phyloP scores from a whole-genome alignment of 1,284 basidiomycete genomes.

The Porogramme epimiltina region DNA sequence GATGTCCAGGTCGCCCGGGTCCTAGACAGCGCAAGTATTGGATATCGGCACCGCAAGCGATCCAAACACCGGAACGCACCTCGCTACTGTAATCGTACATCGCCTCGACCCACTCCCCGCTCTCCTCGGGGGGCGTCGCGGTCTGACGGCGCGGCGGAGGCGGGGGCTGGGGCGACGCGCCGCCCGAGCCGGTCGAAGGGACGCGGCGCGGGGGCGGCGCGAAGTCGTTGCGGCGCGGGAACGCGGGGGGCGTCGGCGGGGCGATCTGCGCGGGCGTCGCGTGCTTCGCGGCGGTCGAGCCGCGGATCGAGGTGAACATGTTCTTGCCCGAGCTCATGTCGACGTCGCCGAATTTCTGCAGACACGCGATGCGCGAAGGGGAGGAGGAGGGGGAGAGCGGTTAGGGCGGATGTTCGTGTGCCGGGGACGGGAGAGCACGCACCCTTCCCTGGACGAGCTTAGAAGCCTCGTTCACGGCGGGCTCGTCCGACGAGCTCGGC shows the following conservation, averaged over 20 bases:
- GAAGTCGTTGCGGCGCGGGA: conserved; percentile 45
- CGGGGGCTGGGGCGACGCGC: conserved; percentile 27
- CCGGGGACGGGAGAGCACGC: conserved; percentile 2
- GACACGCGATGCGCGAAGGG: neutral
- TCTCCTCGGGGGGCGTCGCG: conserved; percentile 34
- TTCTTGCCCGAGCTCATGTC: conserved; percentile 55
- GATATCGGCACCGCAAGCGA: neutral
- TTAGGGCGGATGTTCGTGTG: neutral
- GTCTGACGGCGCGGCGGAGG: conserved; percentile 29
- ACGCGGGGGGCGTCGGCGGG: conserved; percentile 49
- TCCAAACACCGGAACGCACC: conserved; percentile 39
- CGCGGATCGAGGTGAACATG: conserved; percentile 49
- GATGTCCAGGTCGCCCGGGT: conserved; percentile 64
- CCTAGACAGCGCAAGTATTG: conserved; percentile 40
- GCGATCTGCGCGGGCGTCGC: conserved; percentile 36
- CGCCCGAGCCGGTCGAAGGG: conserved; percentile 28
- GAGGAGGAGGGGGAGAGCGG: neutral
- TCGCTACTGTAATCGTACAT: conserved; percentile 73
- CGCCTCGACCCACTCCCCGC: conserved; percentile 76
- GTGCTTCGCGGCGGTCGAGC: conserved; percentile 43
- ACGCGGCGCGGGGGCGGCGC: conserved; percentile 57
- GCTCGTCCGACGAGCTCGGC: conserved; percentile 15
- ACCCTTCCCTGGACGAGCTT: conserved; percentile 33
- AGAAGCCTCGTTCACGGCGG: conserved; percentile 7
- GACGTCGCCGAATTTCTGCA: conserved; percentile 59